Percentiles rank a stretch among this genome's conserved stretches.
These are phyloP conservation scores for Salvia hispanica DNA, from an alignment of 257 asterid genomes.

Conservation along the genomic window DNA sequence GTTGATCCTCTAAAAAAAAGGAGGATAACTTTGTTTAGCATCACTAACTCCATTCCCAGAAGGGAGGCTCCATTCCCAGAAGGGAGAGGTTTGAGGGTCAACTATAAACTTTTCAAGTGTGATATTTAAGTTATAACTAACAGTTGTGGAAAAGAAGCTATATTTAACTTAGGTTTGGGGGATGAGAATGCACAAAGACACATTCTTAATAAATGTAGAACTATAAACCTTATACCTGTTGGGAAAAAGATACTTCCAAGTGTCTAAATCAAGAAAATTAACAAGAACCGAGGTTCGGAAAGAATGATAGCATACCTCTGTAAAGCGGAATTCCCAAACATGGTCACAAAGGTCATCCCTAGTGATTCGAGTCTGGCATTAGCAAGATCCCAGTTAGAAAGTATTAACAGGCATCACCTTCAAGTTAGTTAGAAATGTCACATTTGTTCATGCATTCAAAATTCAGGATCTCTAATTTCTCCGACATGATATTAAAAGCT, in stretches of 20 bases:
- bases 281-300: not conserved
- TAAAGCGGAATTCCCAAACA: slow-evolving; percentile 74
- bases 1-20: too few species aligned
- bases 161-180: not conserved
- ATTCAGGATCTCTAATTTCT: too few species aligned
- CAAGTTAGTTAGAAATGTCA: not conserved
- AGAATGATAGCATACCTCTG: slow-evolving; percentile 46
- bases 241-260: too few species aligned
- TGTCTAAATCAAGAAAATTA: not conserved
- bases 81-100: too few species aligned
- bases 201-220: not conserved
- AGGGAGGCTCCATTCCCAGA: too few species aligned
- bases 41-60: not conserved
- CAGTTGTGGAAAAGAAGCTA: not conserved
- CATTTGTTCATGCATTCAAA: not conserved
- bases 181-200: not conserved
- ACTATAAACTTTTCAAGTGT: too few species aligned
- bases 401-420: slow-evolving; percentile 10
- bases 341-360: slow-evolving; percentile 75
- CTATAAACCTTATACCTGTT: too few species aligned
- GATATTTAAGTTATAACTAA: too few species aligned
- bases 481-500: not conserved
- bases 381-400: slow-evolving; percentile 31
- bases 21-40: not conserved
- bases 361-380: slow-evolving; percentile 62